Evolutionary conservation across 768 basidiomycete genomes (phyloP).

Genomic region (Boletus fagicola): DNA sequence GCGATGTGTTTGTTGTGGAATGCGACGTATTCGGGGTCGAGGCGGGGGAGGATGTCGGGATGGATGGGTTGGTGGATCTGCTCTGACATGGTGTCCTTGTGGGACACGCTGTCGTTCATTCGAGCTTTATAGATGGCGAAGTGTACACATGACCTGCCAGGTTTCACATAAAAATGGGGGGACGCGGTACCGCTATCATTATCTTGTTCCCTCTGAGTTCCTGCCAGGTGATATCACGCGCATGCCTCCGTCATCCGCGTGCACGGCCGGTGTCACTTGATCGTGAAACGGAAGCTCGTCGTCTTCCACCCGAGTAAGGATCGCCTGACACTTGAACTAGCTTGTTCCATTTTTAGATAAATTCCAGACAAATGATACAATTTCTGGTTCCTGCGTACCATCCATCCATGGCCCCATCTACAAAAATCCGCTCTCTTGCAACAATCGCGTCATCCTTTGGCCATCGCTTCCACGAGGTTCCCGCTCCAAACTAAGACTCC

Average conservation of each 20-base stretch:
- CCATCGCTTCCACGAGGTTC: not conserved
- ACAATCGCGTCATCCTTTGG: not conserved
- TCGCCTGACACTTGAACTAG: not conserved
- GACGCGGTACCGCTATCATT: not conserved
- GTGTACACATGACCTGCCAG: constrained; percentile 11
- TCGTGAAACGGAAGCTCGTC: not conserved
- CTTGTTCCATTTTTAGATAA: not conserved
- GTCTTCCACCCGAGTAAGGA: not conserved
- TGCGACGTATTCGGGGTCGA: constrained; percentile 63
- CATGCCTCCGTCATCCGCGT: not conserved
- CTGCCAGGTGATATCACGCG: not conserved
- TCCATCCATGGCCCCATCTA: not conserved
- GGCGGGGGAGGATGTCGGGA: constrained; percentile 50
- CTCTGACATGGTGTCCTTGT: constrained; percentile 9
- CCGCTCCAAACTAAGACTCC: not conserved
- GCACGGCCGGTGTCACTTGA: not conserved
- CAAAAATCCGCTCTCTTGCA: not conserved
- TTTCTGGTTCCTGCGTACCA: not conserved
- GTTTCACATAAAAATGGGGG: constrained; percentile 1
- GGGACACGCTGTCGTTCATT: not conserved
- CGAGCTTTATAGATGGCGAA: not conserved
- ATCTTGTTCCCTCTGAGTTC: not conserved
- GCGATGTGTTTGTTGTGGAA: constrained; percentile 54
- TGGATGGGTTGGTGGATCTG: constrained; percentile 51
- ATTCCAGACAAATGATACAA: not conserved